Evolutionary conservation across 768 basidiomycete species (phyloP), one percentile per base, ranked within the genome.

Genomic region (Cyclocybe aegerita): DNA sequence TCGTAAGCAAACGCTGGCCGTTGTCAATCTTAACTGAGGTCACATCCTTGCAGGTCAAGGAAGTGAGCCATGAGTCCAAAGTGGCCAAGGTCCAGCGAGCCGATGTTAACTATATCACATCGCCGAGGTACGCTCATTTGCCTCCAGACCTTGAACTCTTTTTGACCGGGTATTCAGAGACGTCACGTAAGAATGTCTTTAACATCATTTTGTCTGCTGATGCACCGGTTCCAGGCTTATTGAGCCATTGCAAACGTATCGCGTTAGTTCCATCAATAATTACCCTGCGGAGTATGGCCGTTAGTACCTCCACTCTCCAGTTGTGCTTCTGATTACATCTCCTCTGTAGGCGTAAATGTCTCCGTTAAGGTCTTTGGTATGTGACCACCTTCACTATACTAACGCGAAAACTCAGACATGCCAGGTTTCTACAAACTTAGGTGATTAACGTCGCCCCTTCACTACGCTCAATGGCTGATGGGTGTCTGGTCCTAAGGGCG

Each of bases 51-150:
- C 52, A 90, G 88, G 79, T 92, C 50, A 81, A 79, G 63, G 88
- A 93, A 65, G 76, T 95, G 46, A 87, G 80, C 57, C 93, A 95
- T 58, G 91, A 93, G 60, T 66, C 78, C 3, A 86, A 80, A 62
- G 71, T 83, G 46, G 93, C 88, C 1, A 85, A 78, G 63, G 77
- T 92, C 12, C 61, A 84, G 4, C 77, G 80, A 44, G 78, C 84
- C n/a, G 86, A 92, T 53, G 86, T 94, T 53, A 90, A 88, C 54
- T 95, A 90, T 83, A 81, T 82, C 46, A 96, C 93, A 9, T 78
- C 76, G 31, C 86, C 85, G 17, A 77, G 84, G 86, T 82, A 49
- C 43, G 67, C 55, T 30, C 23, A 37, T 7, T 1, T 40, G 17
- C 46, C n/a, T 5, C 4, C 47, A 11, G 6, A 10, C 16, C 9